A percentile compares a stretch with the other conserved stretches of the same genome.
Evolutionary conservation across 73 alveolate species (phyloP).

Genomic region (Tetrahymena elliotti): DNA sequence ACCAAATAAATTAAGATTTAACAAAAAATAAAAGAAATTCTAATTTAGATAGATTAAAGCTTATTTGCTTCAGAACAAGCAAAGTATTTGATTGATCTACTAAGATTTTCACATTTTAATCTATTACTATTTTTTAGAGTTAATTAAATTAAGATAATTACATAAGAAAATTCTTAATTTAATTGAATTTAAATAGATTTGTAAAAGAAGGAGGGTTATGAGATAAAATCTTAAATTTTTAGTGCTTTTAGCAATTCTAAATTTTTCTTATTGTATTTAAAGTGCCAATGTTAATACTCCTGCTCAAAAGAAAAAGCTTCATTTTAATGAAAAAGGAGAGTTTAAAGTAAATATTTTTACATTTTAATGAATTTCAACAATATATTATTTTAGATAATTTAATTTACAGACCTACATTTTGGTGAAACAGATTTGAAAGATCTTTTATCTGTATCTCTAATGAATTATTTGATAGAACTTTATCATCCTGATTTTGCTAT

Average conservation of each 20-base stretch:
- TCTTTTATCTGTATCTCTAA: background rate
- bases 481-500: conserved; percentile 53
- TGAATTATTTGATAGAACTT: background rate
- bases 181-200: no score
- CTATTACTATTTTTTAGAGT: background rate
- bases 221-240: background rate
- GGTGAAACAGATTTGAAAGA: background rate
- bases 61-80: no score
- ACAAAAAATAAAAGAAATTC: background rate
- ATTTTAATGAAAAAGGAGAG: background rate
- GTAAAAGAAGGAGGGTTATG: background rate
- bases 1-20: no score
- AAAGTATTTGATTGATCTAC: background rate
- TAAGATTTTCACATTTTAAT: no score
- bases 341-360: background rate
- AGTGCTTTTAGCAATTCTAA: background rate
- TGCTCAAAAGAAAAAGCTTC: background rate
- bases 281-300: background rate
- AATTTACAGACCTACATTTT: background rate
- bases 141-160: background rate
- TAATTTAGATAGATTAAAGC: no score
- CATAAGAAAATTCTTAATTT: no score
- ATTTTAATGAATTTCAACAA: no score
- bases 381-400: background rate
- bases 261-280: background rate